Evolutionary conservation across 2,329 filamentous ascomycete species (phyloP).

Genomic region (Phyllosticta ampelicida): DNA sequence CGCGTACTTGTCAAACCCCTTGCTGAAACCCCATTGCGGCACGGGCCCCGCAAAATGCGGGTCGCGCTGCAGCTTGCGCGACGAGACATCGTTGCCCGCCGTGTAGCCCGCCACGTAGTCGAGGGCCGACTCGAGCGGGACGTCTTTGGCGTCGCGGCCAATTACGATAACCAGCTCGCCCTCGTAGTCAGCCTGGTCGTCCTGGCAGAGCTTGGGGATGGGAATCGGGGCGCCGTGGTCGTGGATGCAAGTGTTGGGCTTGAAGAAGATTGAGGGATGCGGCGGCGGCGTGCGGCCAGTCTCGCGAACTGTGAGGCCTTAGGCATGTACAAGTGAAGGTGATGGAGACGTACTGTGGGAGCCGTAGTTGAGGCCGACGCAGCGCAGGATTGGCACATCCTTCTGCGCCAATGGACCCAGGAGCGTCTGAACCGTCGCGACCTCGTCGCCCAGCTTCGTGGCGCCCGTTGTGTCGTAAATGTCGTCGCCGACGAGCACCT

Average conservation of each 20-base stretch:
- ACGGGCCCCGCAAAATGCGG: conserved; percentile 17
- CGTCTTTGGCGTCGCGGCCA: conserved; percentile 42
- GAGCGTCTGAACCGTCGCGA: conserved; percentile 39
- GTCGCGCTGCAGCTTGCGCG: conserved; percentile 37
- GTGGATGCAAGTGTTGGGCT: conserved; percentile 32
- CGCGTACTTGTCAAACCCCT: conserved; percentile 45
- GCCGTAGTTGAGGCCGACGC: conserved; percentile 37
- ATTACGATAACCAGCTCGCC: conserved; percentile 34
- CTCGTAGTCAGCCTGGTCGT: conserved; percentile 40
- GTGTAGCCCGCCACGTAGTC: conserved; percentile 45
- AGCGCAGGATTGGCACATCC: conserved; percentile 34
- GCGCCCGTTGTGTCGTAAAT: conserved; percentile 36
- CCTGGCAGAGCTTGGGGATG: conserved; percentile 40
- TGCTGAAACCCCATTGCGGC: conserved; percentile 46
- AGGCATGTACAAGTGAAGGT: neutral
- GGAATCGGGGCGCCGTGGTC: conserved; percentile 32
- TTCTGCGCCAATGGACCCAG: conserved; percentile 26
- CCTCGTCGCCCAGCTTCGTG: conserved; percentile 43
- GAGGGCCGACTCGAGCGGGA: conserved; percentile 34
- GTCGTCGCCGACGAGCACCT: conserved; percentile 41
- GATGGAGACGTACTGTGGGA: conserved; percentile 40
- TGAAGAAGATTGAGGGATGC: conserved; percentile 53
- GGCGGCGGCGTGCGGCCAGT: conserved; percentile 46
- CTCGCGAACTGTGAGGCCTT: neutral
- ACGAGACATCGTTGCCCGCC: conserved; percentile 45